Conservation (phyloP, 768 basidiomycete genomes). For the Hydnomerulius pinastri region DNA sequence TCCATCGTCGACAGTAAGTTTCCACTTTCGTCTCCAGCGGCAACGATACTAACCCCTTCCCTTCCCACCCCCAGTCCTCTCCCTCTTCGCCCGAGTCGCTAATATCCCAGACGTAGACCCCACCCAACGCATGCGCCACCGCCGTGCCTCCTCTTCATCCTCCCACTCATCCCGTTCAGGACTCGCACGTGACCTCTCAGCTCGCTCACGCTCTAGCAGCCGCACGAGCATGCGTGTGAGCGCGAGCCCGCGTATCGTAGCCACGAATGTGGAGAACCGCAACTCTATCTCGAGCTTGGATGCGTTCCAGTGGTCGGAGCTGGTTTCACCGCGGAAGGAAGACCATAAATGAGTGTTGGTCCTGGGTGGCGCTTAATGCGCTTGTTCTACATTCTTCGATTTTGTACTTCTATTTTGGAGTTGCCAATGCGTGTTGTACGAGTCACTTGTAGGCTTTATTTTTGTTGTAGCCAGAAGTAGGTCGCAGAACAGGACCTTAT, state of each 20-base stretch:
- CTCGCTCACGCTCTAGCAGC: constrained; percentile 45
- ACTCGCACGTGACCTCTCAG: constrained; percentile 35
- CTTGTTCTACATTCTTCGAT: not conserved
- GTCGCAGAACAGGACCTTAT: not conserved
- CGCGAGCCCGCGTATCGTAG: constrained; percentile 33
- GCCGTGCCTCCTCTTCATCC: constrained; percentile 74
- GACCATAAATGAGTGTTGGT: constrained; percentile 17
- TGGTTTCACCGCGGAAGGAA: constrained; percentile 33
- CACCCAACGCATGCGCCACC: constrained; percentile 74
- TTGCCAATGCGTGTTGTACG: not conserved
- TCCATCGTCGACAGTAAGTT: constrained; percentile 78
- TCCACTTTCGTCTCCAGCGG: not conserved
- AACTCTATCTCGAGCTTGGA: constrained; percentile 33
- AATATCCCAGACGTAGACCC: constrained; percentile 78
- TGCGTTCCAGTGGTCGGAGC: constrained; percentile 35
- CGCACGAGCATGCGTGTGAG: constrained; percentile 39
- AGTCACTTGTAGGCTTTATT: not conserved
- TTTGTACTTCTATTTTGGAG: constrained; percentile 9
- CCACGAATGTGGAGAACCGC: constrained; percentile 31
- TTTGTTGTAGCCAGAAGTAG: not conserved
- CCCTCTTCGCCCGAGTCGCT: constrained; percentile 74
- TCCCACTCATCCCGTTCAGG: constrained; percentile 52
- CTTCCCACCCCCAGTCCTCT: constrained; percentile 54
- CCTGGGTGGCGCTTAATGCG: not conserved
- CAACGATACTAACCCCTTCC: constrained; percentile 1